Conservation (phyloP, 345 rosid genomes). For the Eutrema heterophyllum region DNA sequence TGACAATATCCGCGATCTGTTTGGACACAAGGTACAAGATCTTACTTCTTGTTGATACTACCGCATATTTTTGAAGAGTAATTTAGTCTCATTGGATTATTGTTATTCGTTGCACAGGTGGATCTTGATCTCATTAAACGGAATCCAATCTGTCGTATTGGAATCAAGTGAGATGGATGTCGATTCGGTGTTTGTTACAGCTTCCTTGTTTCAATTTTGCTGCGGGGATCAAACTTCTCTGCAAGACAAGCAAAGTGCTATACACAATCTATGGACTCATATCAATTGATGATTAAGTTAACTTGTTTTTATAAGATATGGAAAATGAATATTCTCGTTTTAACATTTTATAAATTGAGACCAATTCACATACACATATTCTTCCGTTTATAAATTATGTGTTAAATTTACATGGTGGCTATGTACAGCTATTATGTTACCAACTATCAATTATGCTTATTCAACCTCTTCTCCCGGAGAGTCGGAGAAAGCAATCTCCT, state of each 20-base stretch:
- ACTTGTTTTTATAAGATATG: neutral
- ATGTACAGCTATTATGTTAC: slow-evolving; percentile 5
- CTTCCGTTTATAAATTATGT: neutral
- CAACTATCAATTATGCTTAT: neutral
- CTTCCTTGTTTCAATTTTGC: neutral
- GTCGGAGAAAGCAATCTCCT: slow-evolving; percentile 4
- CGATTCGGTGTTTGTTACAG: neutral
- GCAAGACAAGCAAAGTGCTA: neutral
- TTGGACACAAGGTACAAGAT: slow-evolving; percentile 82
- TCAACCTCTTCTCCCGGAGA: neutral
- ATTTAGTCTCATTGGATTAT: neutral
- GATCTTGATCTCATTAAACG: slow-evolving; percentile 76
- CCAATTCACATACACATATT: neutral
- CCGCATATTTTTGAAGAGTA: neutral
- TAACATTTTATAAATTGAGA: neutral
- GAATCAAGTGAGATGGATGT: slow-evolving; percentile 35
- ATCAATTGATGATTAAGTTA: neutral
- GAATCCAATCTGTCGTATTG: slow-evolving; percentile 70
- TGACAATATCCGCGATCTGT: slow-evolving; percentile 86
- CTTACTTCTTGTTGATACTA: neutral
- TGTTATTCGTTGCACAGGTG: slow-evolving; percentile 44
- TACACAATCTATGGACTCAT: neutral
- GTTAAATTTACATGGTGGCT: neutral
- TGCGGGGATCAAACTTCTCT: neutral
- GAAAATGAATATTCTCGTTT: neutral